A percentile compares a stretch with the other conserved stretches of the same genome.
These are phyloP conservation scores for Akanthomyces muscarius DNA, from an alignment of 2,329 filamentous ascomycete species.

Conservation along the genomic window DNA sequence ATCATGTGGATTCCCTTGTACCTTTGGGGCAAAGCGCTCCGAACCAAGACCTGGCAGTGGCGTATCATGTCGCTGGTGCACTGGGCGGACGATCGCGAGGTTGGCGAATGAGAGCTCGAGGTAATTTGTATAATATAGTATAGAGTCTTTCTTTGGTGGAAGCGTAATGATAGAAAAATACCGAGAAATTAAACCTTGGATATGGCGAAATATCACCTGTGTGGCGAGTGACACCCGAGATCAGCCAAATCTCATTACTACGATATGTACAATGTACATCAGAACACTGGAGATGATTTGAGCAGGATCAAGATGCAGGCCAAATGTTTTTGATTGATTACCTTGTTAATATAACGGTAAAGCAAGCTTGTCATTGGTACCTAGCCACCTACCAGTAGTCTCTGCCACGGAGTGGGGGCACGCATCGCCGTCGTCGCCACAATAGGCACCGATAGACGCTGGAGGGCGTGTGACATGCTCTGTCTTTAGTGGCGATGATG, in stretches of 20 bases:
- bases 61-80: conserved; percentile 40
- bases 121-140: neutral
- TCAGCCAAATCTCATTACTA: too few species aligned
- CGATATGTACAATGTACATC: too few species aligned
- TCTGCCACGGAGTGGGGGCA: neutral
- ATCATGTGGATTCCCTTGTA: conserved; percentile 35
- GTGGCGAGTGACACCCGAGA: too few species aligned
- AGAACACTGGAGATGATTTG: too few species aligned
- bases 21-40: conserved; percentile 46
- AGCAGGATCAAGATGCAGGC: too few species aligned
- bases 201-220: neutral
- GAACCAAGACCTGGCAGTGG: conserved; percentile 47
- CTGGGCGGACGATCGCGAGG: conserved; percentile 52
- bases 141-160: neutral
- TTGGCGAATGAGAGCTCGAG: conserved; percentile 43
- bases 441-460: conserved; percentile 1
- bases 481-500: conserved; percentile 15
- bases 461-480: conserved; percentile 12
- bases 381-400: neutral
- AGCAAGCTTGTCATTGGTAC: neutral
- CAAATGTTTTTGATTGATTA: too few species aligned
- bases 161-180: neutral
- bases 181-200: neutral
- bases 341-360: too few species aligned
- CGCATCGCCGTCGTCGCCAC: neutral